Evolutionary conservation across 179 eudicot species (phyloP), one percentile per base, ranked within the genome.

Genomic region (Heliamphora pulchella): DNA sequence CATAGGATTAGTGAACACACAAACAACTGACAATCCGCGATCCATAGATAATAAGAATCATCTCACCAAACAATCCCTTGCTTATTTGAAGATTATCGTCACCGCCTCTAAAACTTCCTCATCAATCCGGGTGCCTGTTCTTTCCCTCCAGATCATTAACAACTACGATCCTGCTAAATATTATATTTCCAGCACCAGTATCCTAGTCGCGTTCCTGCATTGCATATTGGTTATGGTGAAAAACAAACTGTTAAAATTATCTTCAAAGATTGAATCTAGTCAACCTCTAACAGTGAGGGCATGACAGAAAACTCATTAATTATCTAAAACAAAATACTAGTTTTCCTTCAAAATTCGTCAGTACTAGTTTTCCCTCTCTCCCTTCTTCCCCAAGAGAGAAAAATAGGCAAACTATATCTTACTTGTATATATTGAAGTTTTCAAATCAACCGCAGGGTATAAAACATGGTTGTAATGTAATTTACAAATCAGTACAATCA

Each of bases 131-230:
- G 67, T 67, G n/a, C 62, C 14, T 2, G 6, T 31, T 39, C 39
- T 39, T 18, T 4, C 18, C 48, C n/a, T 5, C 17, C n/a, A 55
- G 22, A 54, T 55, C 57, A 3, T 73, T 47, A 17, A 22, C 17
- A 63, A 22, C 62, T 44, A 44, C 47, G n/a, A 11, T 47, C 7
- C 48, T 61, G 62, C 59, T 65, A 15, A 47, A 53, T 51, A 82
- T n/a, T 70, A 74, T 44, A 4, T 17, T 39, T 79, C 80, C 73
- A 75, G 53, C 46, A 79, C 76, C 77, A 65, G 77, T 74, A 62
- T 59, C 77, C 46, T 83, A 4, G 71, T n/a, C 39, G 76, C 73
- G 71, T 70, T 79, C 73, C 82, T 83, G 80, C 82, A 75, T 67
- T 82, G 77, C 57, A 78, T 50, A 72, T 69, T 79, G 6, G 8